These are phyloP conservation scores for Actinomucor elegans DNA, from an alignment of 371 early-diverging fungal genomes.

Conservation along the genomic window DNA sequence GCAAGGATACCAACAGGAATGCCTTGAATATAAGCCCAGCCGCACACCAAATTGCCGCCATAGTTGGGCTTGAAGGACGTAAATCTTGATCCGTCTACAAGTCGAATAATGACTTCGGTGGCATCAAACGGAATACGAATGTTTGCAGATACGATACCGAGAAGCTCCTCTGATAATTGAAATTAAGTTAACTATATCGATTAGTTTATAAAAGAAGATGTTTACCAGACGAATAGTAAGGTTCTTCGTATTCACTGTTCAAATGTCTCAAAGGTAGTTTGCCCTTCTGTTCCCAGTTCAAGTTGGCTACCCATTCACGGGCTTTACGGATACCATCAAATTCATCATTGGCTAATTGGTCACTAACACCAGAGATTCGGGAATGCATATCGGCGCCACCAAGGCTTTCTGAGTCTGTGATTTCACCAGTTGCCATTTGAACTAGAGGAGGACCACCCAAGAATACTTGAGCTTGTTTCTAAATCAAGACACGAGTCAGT, in stretches of 20 bases:
- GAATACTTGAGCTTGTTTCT: constrained; percentile 74
- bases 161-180: constrained; percentile 61
- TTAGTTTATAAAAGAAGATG: neutral
- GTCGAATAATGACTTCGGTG: constrained; percentile 66
- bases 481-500: neutral
- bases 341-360: constrained; percentile 68
- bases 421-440: constrained; percentile 77
- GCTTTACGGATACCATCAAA: constrained; percentile 65
- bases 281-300: constrained; percentile 66
- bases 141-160: constrained; percentile 68
- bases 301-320: constrained; percentile 64
- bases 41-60: constrained; percentile 65
- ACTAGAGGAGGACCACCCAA: constrained; percentile 79
- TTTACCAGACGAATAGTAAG: constrained; percentile 51
- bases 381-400: constrained; percentile 83
- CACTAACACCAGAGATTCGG: constrained; percentile 64
- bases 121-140: constrained; percentile 70
- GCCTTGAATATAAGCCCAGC: constrained; percentile 69
- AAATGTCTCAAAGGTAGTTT: constrained; percentile 54
- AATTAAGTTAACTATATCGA: too few relatives aligned
- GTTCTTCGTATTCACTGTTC: constrained; percentile 55
- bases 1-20: constrained; percentile 75
- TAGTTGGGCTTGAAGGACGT: constrained; percentile 68
- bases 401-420: constrained; percentile 68
- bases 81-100: constrained; percentile 70